Conservation (phyloP, 352 stramenopile genomes). For the Phytophthora vignae region DNA sequence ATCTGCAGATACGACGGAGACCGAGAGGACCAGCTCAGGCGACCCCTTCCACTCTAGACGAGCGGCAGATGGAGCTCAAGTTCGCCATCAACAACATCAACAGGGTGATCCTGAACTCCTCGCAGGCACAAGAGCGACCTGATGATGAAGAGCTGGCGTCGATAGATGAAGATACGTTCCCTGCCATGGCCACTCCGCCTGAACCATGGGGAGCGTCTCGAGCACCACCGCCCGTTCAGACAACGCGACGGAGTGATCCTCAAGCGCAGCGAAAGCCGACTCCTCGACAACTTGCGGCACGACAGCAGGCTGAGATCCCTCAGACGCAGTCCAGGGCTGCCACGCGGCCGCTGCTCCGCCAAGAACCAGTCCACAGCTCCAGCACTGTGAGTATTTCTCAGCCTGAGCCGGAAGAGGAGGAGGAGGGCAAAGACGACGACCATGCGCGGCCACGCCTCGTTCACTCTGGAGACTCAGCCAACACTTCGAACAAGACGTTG, state of each 20-base stretch:
- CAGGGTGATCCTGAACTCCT: constrained; percentile 80
- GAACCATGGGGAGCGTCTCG: constrained; percentile 16
- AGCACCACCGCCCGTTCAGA: constrained; percentile 1
- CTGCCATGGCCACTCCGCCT: constrained; percentile 17
- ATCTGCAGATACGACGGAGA: constrained; percentile 57
- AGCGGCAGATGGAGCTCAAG: constrained; percentile 74
- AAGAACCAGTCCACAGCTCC: constrained; percentile 39
- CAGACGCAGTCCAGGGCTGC: constrained; percentile 30
- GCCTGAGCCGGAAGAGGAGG: constrained; percentile 27
- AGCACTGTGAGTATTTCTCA: constrained; percentile 35
- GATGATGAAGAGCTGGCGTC: constrained; percentile 41
- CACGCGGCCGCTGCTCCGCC: constrained; percentile 27
- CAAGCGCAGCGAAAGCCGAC: constrained; percentile 28
- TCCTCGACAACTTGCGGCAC: constrained; percentile 20
- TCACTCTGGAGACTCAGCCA: constrained; percentile 39
- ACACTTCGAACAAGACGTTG: constrained; percentile 62
- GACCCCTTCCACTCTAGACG: constrained; percentile 49
- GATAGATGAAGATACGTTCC: constrained; percentile 41
- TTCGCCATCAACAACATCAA: constrained; percentile 88
- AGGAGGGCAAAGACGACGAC: constrained; percentile 40
- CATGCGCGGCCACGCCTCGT: constrained; percentile 37
- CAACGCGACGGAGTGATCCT: constrained; percentile 19
- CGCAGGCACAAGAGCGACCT: constrained; percentile 37
- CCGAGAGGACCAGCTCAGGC: constrained; percentile 21
- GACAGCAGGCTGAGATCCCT: constrained; percentile 26